phyloP scores from a whole-genome alignment of 1,284 basidiomycete species.

The Ustilago cynodontis region DNA sequence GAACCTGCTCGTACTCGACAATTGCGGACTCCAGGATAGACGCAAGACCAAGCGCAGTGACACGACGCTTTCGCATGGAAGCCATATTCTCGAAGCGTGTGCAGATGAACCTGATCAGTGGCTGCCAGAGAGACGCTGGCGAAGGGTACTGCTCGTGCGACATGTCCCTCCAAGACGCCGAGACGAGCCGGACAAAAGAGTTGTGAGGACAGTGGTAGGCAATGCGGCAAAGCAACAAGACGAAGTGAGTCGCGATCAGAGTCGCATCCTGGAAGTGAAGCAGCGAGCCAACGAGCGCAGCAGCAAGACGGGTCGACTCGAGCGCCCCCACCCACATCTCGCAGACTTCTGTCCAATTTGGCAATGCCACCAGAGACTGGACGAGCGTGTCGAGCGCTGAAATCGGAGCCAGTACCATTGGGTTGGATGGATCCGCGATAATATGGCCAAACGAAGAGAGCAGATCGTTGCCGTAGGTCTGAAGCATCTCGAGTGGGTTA shows the following conservation, averaged over 20 bases:
- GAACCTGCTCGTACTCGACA: conserved; percentile 25
- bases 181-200: conserved; percentile 55
- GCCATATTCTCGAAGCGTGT: conserved; percentile 63
- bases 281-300: conserved; percentile 53
- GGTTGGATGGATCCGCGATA: conserved; percentile 58
- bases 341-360: conserved; percentile 42
- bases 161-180: conserved; percentile 33
- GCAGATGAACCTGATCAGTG: conserved; percentile 46
- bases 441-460: conserved; percentile 53
- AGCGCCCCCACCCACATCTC: conserved; percentile 47
- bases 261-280: conserved; percentile 59
- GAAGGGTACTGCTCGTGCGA: conserved; percentile 21
- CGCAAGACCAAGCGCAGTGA: conserved; percentile 60
- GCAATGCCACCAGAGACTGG: conserved; percentile 49
- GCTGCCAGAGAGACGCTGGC: conserved; percentile 30
- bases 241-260: conserved; percentile 57
- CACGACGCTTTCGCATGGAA: conserved; percentile 55
- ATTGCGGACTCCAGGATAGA: conserved; percentile 40
- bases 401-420: conserved; percentile 61
- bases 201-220: conserved; percentile 43
- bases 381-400: conserved; percentile 57
- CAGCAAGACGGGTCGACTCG: conserved; percentile 49
- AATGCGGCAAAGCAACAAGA: conserved; percentile 59
- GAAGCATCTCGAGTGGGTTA: conserved; percentile 55
- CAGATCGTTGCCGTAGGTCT: conserved; percentile 52